A percentile compares a stretch with the other conserved stretches of the same genome.
Evolutionary conservation across 2,329 filamentous ascomycete genomes (phyloP).

Genomic region (Epichloe sibirici): DNA sequence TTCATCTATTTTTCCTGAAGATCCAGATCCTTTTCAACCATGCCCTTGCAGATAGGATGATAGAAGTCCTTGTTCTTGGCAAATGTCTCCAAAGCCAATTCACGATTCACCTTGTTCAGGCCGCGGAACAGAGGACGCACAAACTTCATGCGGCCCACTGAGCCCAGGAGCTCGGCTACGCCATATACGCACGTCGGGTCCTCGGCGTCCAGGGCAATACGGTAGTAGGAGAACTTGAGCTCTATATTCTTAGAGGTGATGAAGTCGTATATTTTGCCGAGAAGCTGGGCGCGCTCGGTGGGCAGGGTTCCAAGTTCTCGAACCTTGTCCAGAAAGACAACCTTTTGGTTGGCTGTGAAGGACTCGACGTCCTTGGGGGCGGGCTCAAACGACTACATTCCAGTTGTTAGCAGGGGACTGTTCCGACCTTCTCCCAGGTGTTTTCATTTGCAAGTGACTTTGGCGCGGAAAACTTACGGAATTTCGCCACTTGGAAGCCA

Average conservation of each 20-base stretch:
- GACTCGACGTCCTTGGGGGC: constrained; percentile 53
- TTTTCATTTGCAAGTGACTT: neutral
- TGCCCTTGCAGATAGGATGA: constrained; percentile 78
- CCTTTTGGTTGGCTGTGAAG: constrained; percentile 76
- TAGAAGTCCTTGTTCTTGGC: constrained; percentile 85
- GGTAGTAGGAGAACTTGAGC: constrained; percentile 68
- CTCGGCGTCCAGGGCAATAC: constrained; percentile 63
- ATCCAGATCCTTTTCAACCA: constrained; percentile 76
- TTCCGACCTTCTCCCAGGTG: neutral
- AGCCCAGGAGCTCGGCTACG: constrained; percentile 62
- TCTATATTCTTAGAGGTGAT: constrained; percentile 73
- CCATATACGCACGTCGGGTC: constrained; percentile 58
- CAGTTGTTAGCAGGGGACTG: constrained; percentile 13
- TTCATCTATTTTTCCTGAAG: constrained; percentile 12
- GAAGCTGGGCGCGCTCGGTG: constrained; percentile 50
- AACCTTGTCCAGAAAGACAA: constrained; percentile 78
- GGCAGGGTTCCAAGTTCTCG: constrained; percentile 53
- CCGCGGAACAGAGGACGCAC: constrained; percentile 74
- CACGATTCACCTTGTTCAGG: constrained; percentile 60
- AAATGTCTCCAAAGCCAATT: constrained; percentile 71
- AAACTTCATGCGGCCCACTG: constrained; percentile 93
- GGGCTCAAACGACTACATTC: constrained; percentile 46
- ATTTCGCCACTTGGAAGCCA: constrained; percentile 72
- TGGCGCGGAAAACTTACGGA: constrained; percentile 29
- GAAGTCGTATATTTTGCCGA: constrained; percentile 67